phyloP scores from a whole-genome alignment of 352 stramenopile species.

The Phytopythium chamaehyphon region DNA sequence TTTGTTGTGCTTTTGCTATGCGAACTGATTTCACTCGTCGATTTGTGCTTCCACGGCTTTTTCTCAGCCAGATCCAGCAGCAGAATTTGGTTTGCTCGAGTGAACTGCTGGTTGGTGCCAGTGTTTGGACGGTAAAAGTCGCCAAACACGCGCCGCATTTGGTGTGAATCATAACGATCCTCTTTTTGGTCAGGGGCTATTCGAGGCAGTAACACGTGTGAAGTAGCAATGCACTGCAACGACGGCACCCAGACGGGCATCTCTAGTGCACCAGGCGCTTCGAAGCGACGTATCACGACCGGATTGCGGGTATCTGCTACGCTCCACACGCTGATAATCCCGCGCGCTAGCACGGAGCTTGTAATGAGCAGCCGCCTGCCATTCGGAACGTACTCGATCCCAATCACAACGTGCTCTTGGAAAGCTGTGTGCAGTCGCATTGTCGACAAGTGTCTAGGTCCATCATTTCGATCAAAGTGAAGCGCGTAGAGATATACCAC shows the following conservation, averaged over 20 bases:
- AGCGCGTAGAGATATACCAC: slow-evolving; percentile 65
- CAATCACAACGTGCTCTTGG: slow-evolving; percentile 58
- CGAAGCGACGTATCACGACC: slow-evolving; percentile 60
- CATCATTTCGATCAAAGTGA: slow-evolving; percentile 59
- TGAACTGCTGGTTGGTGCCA: slow-evolving; percentile 22
- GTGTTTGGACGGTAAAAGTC: slow-evolving; percentile 31
- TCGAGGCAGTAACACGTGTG: slow-evolving; percentile 41
- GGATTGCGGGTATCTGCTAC: slow-evolving; percentile 44
- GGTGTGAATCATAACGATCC: background rate
- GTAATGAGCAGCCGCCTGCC: slow-evolving; percentile 35
- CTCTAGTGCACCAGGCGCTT: slow-evolving; percentile 48
- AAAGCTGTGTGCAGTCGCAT: slow-evolving; percentile 74
- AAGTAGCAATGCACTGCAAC: slow-evolving; percentile 44
- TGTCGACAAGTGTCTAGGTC: slow-evolving; percentile 51
- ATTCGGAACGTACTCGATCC: slow-evolving; percentile 49
- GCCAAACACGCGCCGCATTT: background rate
- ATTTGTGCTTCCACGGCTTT: background rate
- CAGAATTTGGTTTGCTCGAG: slow-evolving; percentile 46
- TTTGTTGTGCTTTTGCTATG: background rate
- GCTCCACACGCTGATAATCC: slow-evolving; percentile 61
- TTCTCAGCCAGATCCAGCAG: slow-evolving; percentile 51
- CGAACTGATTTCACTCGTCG: background rate
- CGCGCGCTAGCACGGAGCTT: slow-evolving; percentile 46
- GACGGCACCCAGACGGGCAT: slow-evolving; percentile 51
- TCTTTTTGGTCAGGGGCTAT: background rate